Evolutionary conservation across 495 filamentous ascomycete genomes (phyloP).

Genomic region (Tricharina praecox): DNA sequence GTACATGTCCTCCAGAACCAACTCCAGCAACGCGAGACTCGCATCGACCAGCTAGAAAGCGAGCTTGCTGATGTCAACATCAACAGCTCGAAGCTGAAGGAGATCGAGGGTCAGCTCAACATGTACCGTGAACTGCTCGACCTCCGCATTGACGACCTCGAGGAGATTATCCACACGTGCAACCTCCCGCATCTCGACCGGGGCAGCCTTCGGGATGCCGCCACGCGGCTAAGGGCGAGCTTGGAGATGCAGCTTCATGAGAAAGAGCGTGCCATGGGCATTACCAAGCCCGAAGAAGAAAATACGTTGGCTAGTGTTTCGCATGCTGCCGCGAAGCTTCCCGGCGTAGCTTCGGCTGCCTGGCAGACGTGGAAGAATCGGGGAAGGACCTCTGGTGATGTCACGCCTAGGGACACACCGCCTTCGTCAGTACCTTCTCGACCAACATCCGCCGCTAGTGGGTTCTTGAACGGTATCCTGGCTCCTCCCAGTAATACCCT

Average conservation of each 20-base stretch:
- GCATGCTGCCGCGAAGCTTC: background rate
- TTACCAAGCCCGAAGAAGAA: background rate
- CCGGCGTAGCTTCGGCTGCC: background rate
- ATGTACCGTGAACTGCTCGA: conserved; percentile 91
- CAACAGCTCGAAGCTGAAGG: conserved; percentile 45
- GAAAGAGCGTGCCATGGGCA: conserved; percentile 41
- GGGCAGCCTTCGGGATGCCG: conserved; percentile 60
- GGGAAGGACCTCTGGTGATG: background rate
- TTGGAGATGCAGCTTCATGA: conserved; percentile 96
- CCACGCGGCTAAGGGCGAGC: conserved; percentile 81
- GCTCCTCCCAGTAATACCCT: conserved; percentile 15
- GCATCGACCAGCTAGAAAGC: conserved; percentile 72
- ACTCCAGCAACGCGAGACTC: conserved; percentile 76
- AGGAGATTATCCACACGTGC: conserved; percentile 74
- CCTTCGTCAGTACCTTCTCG: conserved; percentile 13
- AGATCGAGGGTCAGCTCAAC: conserved; percentile 80
- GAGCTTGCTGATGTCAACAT: conserved; percentile 47
- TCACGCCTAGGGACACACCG: background rate
- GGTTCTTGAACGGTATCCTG: conserved; percentile 21
- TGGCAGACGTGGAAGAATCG: background rate
- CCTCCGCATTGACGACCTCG: conserved; percentile 74
- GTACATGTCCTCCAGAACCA: conserved; percentile 93
- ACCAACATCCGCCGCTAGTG: conserved; percentile 14
- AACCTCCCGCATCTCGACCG: conserved; percentile 56
- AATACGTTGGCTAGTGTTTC: background rate